Evolutionary conservation across 2,329 filamentous ascomycete species (phyloP).

Genomic region (Curvularia eragrostidis): DNA sequence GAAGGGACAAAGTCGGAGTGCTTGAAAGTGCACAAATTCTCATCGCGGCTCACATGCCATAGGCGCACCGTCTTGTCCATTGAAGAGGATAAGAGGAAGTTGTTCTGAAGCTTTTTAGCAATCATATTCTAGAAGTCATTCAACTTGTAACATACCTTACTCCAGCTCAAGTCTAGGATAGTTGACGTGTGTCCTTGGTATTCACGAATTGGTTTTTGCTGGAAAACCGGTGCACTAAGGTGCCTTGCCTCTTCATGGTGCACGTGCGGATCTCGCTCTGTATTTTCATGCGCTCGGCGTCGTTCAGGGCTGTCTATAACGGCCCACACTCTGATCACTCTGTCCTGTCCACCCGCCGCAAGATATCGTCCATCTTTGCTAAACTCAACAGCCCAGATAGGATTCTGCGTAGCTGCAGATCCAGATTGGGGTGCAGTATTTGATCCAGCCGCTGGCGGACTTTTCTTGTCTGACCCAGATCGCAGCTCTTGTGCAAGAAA

Average conservation of each 20-base stretch:
- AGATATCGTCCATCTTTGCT: constrained; percentile 90
- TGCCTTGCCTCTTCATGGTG: constrained; percentile 63
- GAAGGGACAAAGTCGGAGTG: constrained; percentile 96
- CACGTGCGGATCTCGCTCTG: constrained; percentile 62
- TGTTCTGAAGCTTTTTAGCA: constrained; percentile 64
- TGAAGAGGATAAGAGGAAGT: constrained; percentile 91
- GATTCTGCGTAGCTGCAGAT: constrained; percentile 58
- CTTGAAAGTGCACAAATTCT: constrained; percentile 92
- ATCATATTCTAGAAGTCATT: not conserved
- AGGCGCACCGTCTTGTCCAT: constrained; percentile 98
- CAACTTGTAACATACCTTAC: constrained; percentile 66
- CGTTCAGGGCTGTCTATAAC: constrained; percentile 85
- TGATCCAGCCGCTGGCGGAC: constrained; percentile 29
- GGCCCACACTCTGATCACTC: constrained; percentile 83
- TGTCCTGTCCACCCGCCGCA: constrained; percentile 90
- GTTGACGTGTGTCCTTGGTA: constrained; percentile 85
- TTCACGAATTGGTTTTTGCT: constrained; percentile 76
- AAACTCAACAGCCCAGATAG: constrained; percentile 92
- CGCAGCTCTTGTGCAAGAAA: constrained; percentile 93
- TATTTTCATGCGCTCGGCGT: constrained; percentile 73
- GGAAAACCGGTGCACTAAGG: constrained; percentile 90
- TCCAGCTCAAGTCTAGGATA: constrained; percentile 93
- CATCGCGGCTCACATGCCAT: constrained; percentile 85
- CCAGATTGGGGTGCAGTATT: constrained; percentile 44
- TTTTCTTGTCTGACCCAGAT: constrained; percentile 53